Evolutionary conservation across 2,329 filamentous ascomycete species (phyloP), one percentile per base, ranked within the genome.

Genomic region (Xylaria sp.): DNA sequence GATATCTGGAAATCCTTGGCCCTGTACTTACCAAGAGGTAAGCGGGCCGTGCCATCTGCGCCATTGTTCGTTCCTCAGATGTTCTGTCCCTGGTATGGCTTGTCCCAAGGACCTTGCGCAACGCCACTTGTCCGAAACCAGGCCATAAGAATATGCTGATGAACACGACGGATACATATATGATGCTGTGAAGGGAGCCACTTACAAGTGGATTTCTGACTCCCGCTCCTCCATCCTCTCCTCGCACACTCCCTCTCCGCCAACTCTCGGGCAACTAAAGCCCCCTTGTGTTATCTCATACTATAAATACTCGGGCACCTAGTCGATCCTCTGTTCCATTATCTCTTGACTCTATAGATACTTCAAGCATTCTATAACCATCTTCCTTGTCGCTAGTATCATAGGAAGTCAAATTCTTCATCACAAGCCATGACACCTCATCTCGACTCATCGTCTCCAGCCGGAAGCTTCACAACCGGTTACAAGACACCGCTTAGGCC

Each of bases 381-480:
- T 16, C 5, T 38, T 7, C 40, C 39, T 39, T 48, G 37, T 43
- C 5, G 24, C 34, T 43, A 13, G 17, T 21, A 43, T 13, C 16
- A 41, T 41, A 22, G 41, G 2, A 9, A 39, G 9, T 20, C 13
- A 8, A 44, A 8, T 20, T 13, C 13, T 46, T n/a, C 20, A 26
- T 38, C 13, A 39, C 24, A 22, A n/a, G 17, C 26, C 20, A 74
- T 74, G 71, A 64, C 72, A 55, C 72, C 70, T 55, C 71, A 74
- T 56, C 68, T 69, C 59, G 70, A 74, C 56, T 65, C 66, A 44
- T 63, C 70, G 20, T 72, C 71, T 16, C 69, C 71, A 13, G 58
- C 66, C 22, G 69, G 64, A 18, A 71, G 70, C 57, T 73, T 71
- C 57, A 64, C 66, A 11, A 56, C 60, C 56, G 58, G 60, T 29